Conservation (phyloP, 371 early-diverging fungal genomes). For the Mycotypha africana region DNA sequence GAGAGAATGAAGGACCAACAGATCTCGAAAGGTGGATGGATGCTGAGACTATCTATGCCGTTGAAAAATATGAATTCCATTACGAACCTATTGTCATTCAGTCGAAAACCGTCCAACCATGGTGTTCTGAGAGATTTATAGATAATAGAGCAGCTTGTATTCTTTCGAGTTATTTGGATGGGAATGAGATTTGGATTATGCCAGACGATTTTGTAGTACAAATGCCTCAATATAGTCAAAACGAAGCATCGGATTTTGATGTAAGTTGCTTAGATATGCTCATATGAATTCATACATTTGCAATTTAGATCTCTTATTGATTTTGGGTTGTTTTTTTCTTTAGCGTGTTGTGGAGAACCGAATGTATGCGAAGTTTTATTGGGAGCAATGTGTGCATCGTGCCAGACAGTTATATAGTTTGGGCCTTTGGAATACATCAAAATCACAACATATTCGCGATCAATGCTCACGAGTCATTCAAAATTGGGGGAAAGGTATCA, state of each 20-base stretch:
- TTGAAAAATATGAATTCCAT: slow-evolving; percentile 40
- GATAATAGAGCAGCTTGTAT: slow-evolving; percentile 43
- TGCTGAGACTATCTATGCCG: slow-evolving; percentile 27
- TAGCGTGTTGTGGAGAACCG: slow-evolving; percentile 41
- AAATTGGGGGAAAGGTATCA: slow-evolving; percentile 30
- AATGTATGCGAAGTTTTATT: slow-evolving; percentile 31
- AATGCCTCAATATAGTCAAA: slow-evolving; percentile 20
- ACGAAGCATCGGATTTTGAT: slow-evolving; percentile 38
- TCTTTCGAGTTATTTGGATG: slow-evolving; percentile 35
- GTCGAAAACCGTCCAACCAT: slow-evolving; percentile 35
- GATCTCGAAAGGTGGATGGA: slow-evolving; percentile 32
- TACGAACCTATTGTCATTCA: slow-evolving; percentile 44
- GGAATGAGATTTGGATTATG: slow-evolving; percentile 43
- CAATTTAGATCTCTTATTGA: not conserved
- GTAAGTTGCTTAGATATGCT: slow-evolving; percentile 25
- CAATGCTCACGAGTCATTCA: slow-evolving; percentile 31
- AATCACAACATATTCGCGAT: slow-evolving; percentile 18
- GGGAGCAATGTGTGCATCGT: slow-evolving; percentile 31
- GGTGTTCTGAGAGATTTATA: slow-evolving; percentile 46
- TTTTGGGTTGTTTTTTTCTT: not conserved
- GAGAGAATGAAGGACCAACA: slow-evolving; percentile 39
- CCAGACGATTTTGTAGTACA: slow-evolving; percentile 39
- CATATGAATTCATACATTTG: not conserved
- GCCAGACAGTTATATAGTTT: slow-evolving; percentile 29
- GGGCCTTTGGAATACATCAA: slow-evolving; percentile 26